Evolutionary conservation across 257 asterid genomes (phyloP).

Genomic region (Eucommia ulmoides): DNA sequence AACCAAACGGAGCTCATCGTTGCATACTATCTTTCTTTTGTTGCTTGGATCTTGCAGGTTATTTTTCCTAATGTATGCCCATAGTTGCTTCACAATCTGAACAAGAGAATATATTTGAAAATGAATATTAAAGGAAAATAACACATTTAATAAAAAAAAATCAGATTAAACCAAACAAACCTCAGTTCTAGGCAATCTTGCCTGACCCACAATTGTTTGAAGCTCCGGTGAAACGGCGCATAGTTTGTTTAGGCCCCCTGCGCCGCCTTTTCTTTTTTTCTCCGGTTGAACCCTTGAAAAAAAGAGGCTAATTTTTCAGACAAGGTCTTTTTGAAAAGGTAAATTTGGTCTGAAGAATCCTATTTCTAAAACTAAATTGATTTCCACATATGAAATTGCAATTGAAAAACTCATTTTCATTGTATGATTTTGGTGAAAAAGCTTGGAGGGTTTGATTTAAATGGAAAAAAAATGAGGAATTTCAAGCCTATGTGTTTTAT

Average conservation of each 20-base stretch:
- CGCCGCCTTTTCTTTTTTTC: slow-evolving; percentile 75
- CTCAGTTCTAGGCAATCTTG: slow-evolving; percentile 78
- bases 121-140: too few species aligned
- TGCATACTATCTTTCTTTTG: slow-evolving; percentile 60
- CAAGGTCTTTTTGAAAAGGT: too few species aligned
- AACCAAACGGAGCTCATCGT: slow-evolving; percentile 51
- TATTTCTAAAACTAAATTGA: too few species aligned
- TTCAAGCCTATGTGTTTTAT: too few species aligned
- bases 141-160: too few species aligned
- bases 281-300: slow-evolving; percentile 43
- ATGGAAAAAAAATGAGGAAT: too few species aligned
- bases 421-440: too few species aligned
- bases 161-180: slow-evolving; percentile 13
- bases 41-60: slow-evolving; percentile 75
- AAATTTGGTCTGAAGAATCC: too few species aligned
- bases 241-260: slow-evolving; percentile 77
- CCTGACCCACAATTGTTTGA: slow-evolving; percentile 75
- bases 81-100: slow-evolving; percentile 57
- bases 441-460: too few species aligned
- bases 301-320: too few species aligned
- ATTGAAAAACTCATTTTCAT: too few species aligned
- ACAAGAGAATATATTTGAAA: not conserved
- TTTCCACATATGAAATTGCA: too few species aligned
- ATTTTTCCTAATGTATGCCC: slow-evolving; percentile 69
- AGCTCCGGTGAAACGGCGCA: slow-evolving; percentile 83